Percentiles rank a stretch among this genome's conserved stretches.
These are phyloP conservation scores for Lasiodiplodia hormozganensis DNA, from an alignment of 2,329 filamentous ascomycete genomes.

Conservation along the genomic window DNA sequence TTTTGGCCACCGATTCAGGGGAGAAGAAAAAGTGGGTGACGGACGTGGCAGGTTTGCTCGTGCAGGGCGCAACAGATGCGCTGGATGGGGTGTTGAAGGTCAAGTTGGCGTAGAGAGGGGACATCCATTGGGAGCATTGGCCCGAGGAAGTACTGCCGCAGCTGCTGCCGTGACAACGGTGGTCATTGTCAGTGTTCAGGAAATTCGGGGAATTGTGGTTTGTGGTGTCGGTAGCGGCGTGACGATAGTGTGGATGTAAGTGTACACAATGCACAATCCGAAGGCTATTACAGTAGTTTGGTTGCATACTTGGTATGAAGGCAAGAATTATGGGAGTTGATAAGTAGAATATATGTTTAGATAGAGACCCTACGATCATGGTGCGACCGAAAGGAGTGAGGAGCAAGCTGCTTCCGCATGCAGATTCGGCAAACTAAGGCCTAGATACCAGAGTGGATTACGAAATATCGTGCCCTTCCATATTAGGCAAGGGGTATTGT, in stretches of 20 bases:
- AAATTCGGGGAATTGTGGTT: too few species aligned
- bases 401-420: background rate
- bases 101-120: slow-evolving; percentile 7
- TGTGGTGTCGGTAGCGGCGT: too few species aligned
- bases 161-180: too few species aligned
- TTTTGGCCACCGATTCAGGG: background rate
- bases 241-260: too few species aligned
- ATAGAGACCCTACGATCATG: background rate
- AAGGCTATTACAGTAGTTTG: too few species aligned
- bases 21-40: background rate
- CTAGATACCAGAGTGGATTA: background rate
- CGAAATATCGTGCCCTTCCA: background rate
- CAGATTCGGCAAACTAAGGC: background rate
- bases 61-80: slow-evolving; percentile 7
- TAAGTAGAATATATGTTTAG: background rate
- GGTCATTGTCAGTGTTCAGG: background rate
- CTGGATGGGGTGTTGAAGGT: slow-evolving; percentile 25
- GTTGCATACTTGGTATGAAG: too few species aligned
- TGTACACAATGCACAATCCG: too few species aligned
- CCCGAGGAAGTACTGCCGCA: background rate
- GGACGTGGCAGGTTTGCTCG: slow-evolving; percentile 4
- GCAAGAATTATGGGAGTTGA: too few species aligned
- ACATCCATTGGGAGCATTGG: background rate
- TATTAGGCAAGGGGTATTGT: background rate
- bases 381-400: background rate